phyloP scores from a whole-genome alignment of 148 eudicot genomes.

The Heliosperma pusillum region DNA sequence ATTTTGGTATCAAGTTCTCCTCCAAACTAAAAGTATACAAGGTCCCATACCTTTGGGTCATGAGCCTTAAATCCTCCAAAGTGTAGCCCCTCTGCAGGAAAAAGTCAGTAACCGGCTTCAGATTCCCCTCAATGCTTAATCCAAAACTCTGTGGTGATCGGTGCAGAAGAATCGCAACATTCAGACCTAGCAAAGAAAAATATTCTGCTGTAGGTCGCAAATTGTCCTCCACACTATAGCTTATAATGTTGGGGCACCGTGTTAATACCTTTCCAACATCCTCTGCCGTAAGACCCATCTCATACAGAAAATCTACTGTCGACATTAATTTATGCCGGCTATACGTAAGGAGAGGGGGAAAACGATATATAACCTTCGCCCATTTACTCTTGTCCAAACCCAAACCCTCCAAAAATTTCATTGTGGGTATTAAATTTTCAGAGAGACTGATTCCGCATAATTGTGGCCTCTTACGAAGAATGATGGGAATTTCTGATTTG shows the following conservation, averaged over 20 bases:
- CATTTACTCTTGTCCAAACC: slow-evolving; percentile 75
- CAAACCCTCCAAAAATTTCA: slow-evolving; percentile 62
- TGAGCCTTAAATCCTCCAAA: slow-evolving; percentile 43
- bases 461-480: slow-evolving; percentile 75
- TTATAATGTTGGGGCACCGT: slow-evolving; percentile 68
- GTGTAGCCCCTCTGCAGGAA: slow-evolving; percentile 61
- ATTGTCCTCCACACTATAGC: slow-evolving; percentile 81
- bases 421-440: slow-evolving; percentile 79
- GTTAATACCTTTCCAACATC: slow-evolving; percentile 61
- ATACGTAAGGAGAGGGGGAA: slow-evolving; percentile 76
- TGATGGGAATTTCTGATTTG: slow-evolving; percentile 59
- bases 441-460: slow-evolving; percentile 77
- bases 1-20: slow-evolving; percentile 58
- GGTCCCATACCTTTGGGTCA: slow-evolving; percentile 61
- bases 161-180: slow-evolving; percentile 48
- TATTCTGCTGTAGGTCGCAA: slow-evolving; percentile 68
- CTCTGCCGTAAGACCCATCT: slow-evolving; percentile 67
- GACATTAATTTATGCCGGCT: slow-evolving; percentile 65
- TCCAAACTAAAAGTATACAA: slow-evolving; percentile 71
- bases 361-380: slow-evolving; percentile 77
- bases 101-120: slow-evolving; percentile 69
- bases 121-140: slow-evolving; percentile 56
- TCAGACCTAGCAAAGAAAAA: slow-evolving; percentile 49
- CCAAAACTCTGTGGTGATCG: slow-evolving; percentile 67
- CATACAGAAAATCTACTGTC: slow-evolving; percentile 68